phyloP scores from a whole-genome alignment of 352 stramenopile genomes.

The Peronospora destructor region DNA sequence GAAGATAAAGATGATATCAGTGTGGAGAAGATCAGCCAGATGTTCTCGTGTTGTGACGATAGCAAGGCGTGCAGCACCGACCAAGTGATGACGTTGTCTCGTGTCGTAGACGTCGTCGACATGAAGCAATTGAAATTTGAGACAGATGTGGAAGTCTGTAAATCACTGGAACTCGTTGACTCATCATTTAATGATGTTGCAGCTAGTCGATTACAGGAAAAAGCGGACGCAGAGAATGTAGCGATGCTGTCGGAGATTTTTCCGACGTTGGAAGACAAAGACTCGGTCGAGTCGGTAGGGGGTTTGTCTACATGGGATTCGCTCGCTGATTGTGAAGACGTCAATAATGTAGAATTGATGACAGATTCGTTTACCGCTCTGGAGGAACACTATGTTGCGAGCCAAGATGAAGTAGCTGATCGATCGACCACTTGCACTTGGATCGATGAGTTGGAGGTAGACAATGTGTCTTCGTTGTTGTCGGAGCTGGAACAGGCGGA shows the following conservation, averaged over 20 bases:
- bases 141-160: constrained; percentile 2
- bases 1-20: constrained; percentile 47
- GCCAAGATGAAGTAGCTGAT: constrained; percentile 9
- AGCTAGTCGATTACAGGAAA: constrained; percentile 7
- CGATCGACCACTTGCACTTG: constrained; percentile 26
- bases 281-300: constrained; percentile 2
- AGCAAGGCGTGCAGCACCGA: neutral
- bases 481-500: constrained; percentile 28
- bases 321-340: constrained; percentile 17
- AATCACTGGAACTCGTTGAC: constrained; percentile 1
- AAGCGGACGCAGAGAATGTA: constrained; percentile 22
- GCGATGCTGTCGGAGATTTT: constrained; percentile 27
- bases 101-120: constrained; percentile 8
- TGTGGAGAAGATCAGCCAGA: constrained; percentile 19
- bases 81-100: constrained; percentile 8
- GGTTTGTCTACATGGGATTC: constrained; percentile 1
- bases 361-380: constrained; percentile 33
- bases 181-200: constrained; percentile 3
- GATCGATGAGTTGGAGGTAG: constrained; percentile 50
- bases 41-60: no score
- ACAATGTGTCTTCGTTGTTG: constrained; percentile 43
- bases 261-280: constrained; percentile 22
- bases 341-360: constrained; percentile 41
- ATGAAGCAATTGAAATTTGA: constrained; percentile 17
- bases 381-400: constrained; percentile 15